Percentiles rank a stretch among this genome's conserved stretches.
Conservation (phyloP, 768 basidiomycete genomes). For the Suillus brevipes region DNA sequence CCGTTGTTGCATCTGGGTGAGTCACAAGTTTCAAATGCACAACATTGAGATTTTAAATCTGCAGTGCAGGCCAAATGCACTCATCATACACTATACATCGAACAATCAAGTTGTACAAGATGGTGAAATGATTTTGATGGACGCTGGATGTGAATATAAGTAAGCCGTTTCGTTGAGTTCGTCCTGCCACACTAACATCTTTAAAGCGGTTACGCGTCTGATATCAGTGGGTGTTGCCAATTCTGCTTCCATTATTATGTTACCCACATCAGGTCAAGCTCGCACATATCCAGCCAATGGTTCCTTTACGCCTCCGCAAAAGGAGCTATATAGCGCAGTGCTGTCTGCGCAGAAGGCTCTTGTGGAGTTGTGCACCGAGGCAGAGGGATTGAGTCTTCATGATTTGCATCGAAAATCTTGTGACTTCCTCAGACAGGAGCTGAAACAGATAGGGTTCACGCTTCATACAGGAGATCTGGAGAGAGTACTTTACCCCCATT, state of each 20-base stretch:
- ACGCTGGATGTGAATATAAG: slow-evolving; percentile 94
- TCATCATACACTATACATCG: slow-evolving; percentile 92
- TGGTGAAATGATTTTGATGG: slow-evolving; percentile 80
- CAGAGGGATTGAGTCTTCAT: slow-evolving; percentile 58
- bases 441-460: slow-evolving; percentile 61
- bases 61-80: slow-evolving; percentile 67
- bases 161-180: slow-evolving; percentile 34
- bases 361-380: slow-evolving; percentile 59
- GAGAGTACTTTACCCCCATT: slow-evolving; percentile 85
- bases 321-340: slow-evolving; percentile 81
- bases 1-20: slow-evolving; percentile 94
- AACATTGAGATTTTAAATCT: neutral
- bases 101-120: slow-evolving; percentile 78
- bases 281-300: slow-evolving; percentile 89
- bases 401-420: slow-evolving; percentile 78
- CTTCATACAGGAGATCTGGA: slow-evolving; percentile 57
- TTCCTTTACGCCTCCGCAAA: slow-evolving; percentile 73
- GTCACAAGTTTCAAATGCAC: slow-evolving; percentile 18
- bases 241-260: slow-evolving; percentile 5
- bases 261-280: slow-evolving; percentile 42
- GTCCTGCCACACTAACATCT: slow-evolving; percentile 10
- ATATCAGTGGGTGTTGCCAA: slow-evolving; percentile 68
- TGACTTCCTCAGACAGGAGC: slow-evolving; percentile 63
- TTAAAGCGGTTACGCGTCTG: slow-evolving; percentile 85
- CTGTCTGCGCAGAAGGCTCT: slow-evolving; percentile 71